Evolutionary conservation across 2,329 filamentous ascomycete genomes (phyloP).

Genomic region (Aspergillus sp.): DNA sequence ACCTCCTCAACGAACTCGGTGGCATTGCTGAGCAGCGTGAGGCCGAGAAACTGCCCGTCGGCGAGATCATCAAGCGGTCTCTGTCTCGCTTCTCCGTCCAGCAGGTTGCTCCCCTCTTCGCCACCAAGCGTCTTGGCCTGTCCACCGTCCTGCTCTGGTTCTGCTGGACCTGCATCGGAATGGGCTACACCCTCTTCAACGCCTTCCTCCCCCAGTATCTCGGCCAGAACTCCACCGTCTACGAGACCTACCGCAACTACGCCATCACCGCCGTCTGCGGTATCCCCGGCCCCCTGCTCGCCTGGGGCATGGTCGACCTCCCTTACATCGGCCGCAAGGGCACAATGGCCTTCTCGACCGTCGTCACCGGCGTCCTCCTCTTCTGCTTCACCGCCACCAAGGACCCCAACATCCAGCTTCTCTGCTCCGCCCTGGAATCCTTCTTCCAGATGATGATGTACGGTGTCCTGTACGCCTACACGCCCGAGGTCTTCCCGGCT

Average conservation of each 20-base stretch:
- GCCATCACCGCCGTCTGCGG: conserved; percentile 75
- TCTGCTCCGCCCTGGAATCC: conserved; percentile 54
- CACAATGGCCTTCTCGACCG: conserved; percentile 54
- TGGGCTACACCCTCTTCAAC: conserved; percentile 87
- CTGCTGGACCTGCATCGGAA: conserved; percentile 77
- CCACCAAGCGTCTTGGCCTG: conserved; percentile 46
- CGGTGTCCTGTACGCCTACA: conserved; percentile 59
- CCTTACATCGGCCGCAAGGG: conserved; percentile 62
- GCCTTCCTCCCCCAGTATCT: conserved; percentile 88
- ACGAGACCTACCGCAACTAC: conserved; percentile 70
- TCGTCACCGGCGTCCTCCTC: conserved; percentile 54
- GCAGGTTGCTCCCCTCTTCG: conserved; percentile 65
- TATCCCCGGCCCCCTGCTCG: conserved; percentile 75
- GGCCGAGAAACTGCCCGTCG: conserved; percentile 39
- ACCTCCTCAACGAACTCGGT: conserved; percentile 58
- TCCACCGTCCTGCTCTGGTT: conserved; percentile 61
- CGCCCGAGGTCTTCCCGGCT: conserved; percentile 58
- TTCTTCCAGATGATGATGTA: conserved; percentile 61
- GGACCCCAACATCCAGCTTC: conserved; percentile 51
- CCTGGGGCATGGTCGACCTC: conserved; percentile 70
- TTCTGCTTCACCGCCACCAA: conserved; percentile 55
- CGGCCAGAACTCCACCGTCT: conserved; percentile 37
- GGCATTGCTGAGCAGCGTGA: conserved; percentile 45
- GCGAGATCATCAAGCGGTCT: conserved; percentile 57
- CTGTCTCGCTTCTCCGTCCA: conserved; percentile 66